Conservation (phyloP, 2,329 filamentous ascomycete species). For the Fusarium transvaalense region DNA sequence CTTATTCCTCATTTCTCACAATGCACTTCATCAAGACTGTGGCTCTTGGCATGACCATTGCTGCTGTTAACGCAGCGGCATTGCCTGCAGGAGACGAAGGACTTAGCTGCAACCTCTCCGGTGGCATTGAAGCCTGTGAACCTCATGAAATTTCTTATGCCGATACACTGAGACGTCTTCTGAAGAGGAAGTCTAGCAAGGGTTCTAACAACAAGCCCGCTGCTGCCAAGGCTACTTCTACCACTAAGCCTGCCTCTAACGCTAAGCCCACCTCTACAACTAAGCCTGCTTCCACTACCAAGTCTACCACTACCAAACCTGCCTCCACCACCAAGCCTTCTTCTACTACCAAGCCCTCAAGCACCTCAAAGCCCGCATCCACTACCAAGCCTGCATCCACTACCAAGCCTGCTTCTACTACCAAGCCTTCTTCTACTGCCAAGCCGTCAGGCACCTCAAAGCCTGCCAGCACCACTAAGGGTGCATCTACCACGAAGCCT, state of each 20-base stretch:
- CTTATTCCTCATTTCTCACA: neutral
- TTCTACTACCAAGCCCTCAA: neutral
- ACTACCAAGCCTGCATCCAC: neutral
- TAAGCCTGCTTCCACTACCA: neutral
- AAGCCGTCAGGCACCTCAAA: neutral
- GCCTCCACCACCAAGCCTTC: neutral
- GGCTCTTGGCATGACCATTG: constrained; percentile 11
- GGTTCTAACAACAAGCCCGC: neutral
- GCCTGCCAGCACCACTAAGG: too few relatives aligned
- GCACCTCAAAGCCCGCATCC: neutral
- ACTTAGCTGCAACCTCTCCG: constrained; percentile 4
- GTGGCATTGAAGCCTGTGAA: constrained; percentile 3
- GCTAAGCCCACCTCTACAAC: neutral
- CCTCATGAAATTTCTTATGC: constrained; percentile 2
- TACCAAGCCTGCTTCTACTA: neutral
- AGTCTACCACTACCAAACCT: neutral
- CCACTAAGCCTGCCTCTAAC: neutral
- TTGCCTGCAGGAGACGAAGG: constrained; percentile 1
- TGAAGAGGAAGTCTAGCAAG: constrained; percentile 3
- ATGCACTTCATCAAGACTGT: constrained; percentile 24
- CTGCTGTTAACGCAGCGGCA: constrained; percentile 12
- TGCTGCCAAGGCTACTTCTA: neutral
- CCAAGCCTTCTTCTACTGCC: neutral
- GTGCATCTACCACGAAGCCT: neutral
- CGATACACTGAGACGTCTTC: neutral